Base-by-base conservation (phyloP, 192 early-diverging fungal genomes). In the Rhizoclosmatium globosum region DNA sequence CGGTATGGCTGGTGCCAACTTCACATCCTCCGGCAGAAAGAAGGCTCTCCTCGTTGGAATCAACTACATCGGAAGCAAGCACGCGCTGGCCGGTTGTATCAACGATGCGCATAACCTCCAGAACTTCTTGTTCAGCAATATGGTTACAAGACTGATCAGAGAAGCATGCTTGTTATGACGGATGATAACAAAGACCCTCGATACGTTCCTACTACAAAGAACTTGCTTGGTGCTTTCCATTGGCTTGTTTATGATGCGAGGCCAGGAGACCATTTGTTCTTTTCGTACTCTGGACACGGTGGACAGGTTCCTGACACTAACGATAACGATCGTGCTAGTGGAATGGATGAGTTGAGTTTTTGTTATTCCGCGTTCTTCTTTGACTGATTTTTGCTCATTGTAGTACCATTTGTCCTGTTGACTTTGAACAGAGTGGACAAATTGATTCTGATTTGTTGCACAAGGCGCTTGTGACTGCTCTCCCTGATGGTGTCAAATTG, bases 371-470 rank as follows among this genome's bases (percentile, higher is more conserved):
- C 0, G 0, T 0, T 31, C 0, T 0, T 31, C 31, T 31, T 31
- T 31, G 31, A 0, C 31, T 31, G 31, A 31, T 31, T 31, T 31
- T 31, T 0, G 31, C 31, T 31, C 31, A 31, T 31, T 31, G 31
- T 31, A 53, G 50, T 17, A 94, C 92, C 43, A 92, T 95, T 46
- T 89, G 91, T 68, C 94, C 94, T 4, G 80, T 86, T 57, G 95
- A 96, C 81, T 95, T 92, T 81, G 80, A 90, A 50, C 59, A 56
- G 6, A 85, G 85, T 3, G 95, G 95, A 19, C 86, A 89, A 59
- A 94, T 96, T 71, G 83, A 86, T 47, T 87, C 93, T 71, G 91
- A 91, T 78, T 87, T 88, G 65, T 38, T 96, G 77, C 87, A 93
- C 69, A 79, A 85, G 23, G 56, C 88, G n/a, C 72, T 94, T 78